Evolutionary conservation across 2,329 filamentous ascomycete species (phyloP).

Genomic region (Colletotrichum graminicola): DNA sequence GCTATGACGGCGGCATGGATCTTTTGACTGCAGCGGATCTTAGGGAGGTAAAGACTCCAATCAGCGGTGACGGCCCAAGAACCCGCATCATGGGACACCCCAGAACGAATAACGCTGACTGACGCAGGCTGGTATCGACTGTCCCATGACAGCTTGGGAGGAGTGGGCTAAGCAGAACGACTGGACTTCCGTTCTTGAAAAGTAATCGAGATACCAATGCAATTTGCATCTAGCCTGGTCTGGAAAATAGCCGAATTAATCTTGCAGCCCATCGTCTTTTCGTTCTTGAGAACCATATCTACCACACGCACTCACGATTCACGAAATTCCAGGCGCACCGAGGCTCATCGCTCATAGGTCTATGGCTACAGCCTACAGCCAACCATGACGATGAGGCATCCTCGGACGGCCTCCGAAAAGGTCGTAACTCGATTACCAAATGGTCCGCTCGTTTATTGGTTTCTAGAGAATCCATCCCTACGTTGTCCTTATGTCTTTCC

Average conservation of each 20-base stretch:
- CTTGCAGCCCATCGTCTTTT: not conserved
- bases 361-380: no score
- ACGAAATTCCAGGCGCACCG: no score
- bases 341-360: no score
- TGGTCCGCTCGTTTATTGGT: no score
- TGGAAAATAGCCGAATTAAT: not conserved
- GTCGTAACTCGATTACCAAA: no score
- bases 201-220: constrained; percentile 13
- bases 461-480: no score
- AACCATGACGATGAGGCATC: no score
- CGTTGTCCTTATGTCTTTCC: no score
- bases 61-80: no score
- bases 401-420: no score
- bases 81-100: not conserved
- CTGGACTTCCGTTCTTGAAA: constrained; percentile 48
- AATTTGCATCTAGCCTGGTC: not conserved
- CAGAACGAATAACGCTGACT: constrained; percentile 15
- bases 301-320: no score
- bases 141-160: constrained; percentile 55
- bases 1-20: constrained; percentile 61
- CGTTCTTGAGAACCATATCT: not conserved
- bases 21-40: constrained; percentile 59
- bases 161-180: constrained; percentile 54
- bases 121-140: constrained; percentile 51
- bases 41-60: constrained; percentile 51